Base-by-base conservation (phyloP, 2,329 filamentous ascomycete species). In the Fusarium sp. region DNA sequence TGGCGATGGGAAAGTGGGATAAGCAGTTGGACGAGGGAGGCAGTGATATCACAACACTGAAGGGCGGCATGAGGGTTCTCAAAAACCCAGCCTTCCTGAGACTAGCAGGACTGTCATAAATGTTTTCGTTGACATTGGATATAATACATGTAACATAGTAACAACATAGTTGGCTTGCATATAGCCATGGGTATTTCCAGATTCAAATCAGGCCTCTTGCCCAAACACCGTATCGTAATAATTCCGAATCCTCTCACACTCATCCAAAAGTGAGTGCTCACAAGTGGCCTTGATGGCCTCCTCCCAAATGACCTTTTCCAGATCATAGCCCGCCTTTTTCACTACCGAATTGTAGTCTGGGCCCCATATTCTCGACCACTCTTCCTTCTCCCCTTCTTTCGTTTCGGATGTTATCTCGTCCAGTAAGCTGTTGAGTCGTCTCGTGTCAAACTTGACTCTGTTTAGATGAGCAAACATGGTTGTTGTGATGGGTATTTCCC, bases 401-500 rank as follows among this genome's bases (percentile, higher is more conserved):
- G 56, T 57, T 8, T 73, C 63, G 11, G 67, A 58, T 5, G 60
- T 62, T 5, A 78, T 8, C 2, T 69, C 56, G 9, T 70, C 60
- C 1, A 76, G 27, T 3, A 69, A 33, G 2, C 59, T 17, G 27
- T 56, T 76, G 0, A 77, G 67, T 11, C 67, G 69, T 10, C 60
- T 69, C 1, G 63, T 73, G 32, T 78, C 76, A 4, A 78, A 70
- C 14, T 78, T 78, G 56, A 78, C 73, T n/a, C 76, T 63, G 52
- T 78, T 78, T 4, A 78, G 69, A 4, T 78, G 76, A 0, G 69
- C 76, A 47, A 78, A 78, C 72, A 78, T 78, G 1, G 71, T 73
- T n/a, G 60, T 63, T 6, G 72, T 76, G 15, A 69, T 54, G 2
- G 40, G 68, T 2, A 7, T 45, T 6, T 66, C 63, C 10, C 0